Base-by-base conservation (phyloP, 2,329 filamentous ascomycete genomes). In the Exophiala phaeomuriformis region DNA sequence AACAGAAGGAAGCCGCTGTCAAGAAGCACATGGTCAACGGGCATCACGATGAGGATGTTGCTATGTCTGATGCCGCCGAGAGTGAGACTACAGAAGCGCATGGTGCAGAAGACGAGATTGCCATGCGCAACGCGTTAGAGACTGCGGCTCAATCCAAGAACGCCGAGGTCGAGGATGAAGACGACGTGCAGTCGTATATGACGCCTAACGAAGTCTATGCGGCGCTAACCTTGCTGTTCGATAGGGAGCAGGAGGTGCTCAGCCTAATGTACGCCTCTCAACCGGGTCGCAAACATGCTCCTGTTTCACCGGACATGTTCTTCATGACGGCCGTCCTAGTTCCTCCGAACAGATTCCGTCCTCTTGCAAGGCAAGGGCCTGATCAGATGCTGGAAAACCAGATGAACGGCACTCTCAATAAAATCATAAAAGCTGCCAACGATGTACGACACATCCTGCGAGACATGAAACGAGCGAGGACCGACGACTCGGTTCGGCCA, bases 321-420 rank as follows among this genome's bases (percentile, higher is more conserved):
- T 98, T 98, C 72, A 77, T 97, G 52, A 84, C 86, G 52, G 85
- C 83, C 35, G 75, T 98, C 49, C 76, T 97, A 9, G 89, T 98
- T 0, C 90, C 94, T 1, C 93, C 93, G 1, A 98, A 95, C 68
- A 86, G 84, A 63, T 98, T 86, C 69, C 84, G 93, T 39, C 90
- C 93, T 8, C 89, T 94, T 67, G 88, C 90, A 6, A 80, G 83
- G 55, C 90, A 88, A 31, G 88, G 89, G 42, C 81, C 85, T 35
- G 83, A 85, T 41, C 83, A 90, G 51, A 86, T 97, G 59, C 82
- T 89, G 29, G 93, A 98, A 68, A 85, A 88, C 2, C 83, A 90
- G 63, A 88, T 95, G 68, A 98, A 98, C 69, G 81, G 78, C 0
- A 80, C 91, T 0, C 95, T 95, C 73, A 94, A 90, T 67, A 79